Evolutionary conservation across 2,329 filamentous ascomycete genomes (phyloP).

Genomic region (Aaosphaeria pasadenensis): DNA sequence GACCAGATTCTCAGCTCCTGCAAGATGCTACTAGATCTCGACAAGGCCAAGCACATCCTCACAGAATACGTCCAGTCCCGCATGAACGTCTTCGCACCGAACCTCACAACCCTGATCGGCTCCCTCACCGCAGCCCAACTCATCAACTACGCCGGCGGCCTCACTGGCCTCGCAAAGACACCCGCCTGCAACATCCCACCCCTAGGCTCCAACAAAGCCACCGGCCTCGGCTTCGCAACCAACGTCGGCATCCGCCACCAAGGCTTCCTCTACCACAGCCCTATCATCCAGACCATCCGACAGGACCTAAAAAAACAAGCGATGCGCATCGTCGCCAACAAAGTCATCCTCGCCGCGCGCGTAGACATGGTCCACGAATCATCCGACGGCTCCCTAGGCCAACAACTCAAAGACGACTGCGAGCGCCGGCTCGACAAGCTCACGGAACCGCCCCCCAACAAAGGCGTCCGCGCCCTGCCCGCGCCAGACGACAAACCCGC

Average conservation of each 20-base stretch:
- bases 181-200: slow-evolving; percentile 90
- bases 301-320: slow-evolving; percentile 87
- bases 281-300: slow-evolving; percentile 80
- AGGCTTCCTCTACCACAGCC: slow-evolving; percentile 89
- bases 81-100: slow-evolving; percentile 95
- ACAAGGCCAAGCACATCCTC: slow-evolving; percentile 80
- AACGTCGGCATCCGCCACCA: slow-evolving; percentile 90
- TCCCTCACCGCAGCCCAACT: slow-evolving; percentile 92
- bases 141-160: slow-evolving; percentile 88
- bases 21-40: slow-evolving; percentile 82
- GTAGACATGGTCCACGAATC: slow-evolving; percentile 83
- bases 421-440: slow-evolving; percentile 87
- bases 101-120: slow-evolving; percentile 85
- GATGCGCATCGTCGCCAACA: slow-evolving; percentile 90
- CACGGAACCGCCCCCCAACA: slow-evolving; percentile 86
- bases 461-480: slow-evolving; percentile 80
- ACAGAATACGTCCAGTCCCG: slow-evolving; percentile 95
- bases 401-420: slow-evolving; percentile 77
- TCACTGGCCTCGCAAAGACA: slow-evolving; percentile 85
- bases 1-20: slow-evolving; percentile 73
- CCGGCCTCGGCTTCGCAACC: slow-evolving; percentile 79
- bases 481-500: slow-evolving; percentile 94
- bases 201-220: slow-evolving; percentile 84
- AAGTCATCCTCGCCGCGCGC: slow-evolving; percentile 88
- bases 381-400: slow-evolving; percentile 77